Evolutionary conservation across 2,329 filamentous ascomycete genomes (phyloP), one percentile per base, ranked within the genome.

Genomic region (Colletotrichum kahawae): DNA sequence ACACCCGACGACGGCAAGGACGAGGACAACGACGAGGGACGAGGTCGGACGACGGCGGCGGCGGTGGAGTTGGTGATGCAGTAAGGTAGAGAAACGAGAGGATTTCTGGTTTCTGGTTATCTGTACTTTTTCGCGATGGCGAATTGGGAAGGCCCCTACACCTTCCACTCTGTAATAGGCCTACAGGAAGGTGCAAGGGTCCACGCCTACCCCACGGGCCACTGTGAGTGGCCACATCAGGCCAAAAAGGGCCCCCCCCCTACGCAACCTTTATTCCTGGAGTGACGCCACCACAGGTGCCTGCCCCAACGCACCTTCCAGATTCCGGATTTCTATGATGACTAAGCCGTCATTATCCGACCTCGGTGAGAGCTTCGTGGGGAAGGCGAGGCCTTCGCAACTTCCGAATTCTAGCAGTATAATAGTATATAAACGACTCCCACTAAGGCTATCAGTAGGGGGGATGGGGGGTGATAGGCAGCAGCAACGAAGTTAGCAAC

Each of bases 81-180:
- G 18, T 29, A 21, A 21, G 21, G 21, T 21, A 24, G 7, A 60
- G 70, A 64, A 74, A 36, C 54, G 64, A 65, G 60, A 74, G 59
- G 65, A 54, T 64, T 48, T 73, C 43, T 31, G 68, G 63, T 21
- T 57, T 51, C n/a, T 54, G 54, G 36, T 56, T 69, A 76, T 74
- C 74, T 76, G 74, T 76, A 74, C 64, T 74, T 72, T 63, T 73
- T 76, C 70, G 70, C 57, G 70, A 75, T 75, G 73, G 70, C 70
- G 57, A 75, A 75, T 69, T 72, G 62, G 54, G 71, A 21, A 18
- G 24, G 29, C 29, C 33, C 21, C 36, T 38, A n/a, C 18, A 59
- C 56, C 56, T 59, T n/a, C 56, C 43, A 13, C n/a, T 7, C 43
- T 48, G 43, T 48, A 51, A 51, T 51, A 51, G 6, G 43, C 18